Evolutionary conservation across 176 grass and related monocot species (phyloP).

Genomic region (bread wheat (Triticum aestivum)): DNA sequence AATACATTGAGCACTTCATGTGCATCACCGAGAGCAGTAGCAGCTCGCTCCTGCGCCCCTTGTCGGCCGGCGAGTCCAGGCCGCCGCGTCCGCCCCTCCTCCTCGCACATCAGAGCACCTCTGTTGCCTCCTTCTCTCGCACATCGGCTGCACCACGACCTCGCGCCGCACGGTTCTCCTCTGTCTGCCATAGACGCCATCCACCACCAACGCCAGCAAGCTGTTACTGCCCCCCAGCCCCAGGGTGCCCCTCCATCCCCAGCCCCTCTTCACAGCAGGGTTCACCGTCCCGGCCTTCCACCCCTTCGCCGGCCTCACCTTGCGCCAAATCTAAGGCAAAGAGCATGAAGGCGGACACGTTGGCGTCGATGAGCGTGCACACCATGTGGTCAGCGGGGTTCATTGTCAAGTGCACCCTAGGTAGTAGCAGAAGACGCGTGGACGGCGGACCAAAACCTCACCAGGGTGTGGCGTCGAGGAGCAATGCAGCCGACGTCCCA

Average conservation of each 20-base stretch:
- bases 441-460: constrained; percentile 24
- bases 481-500: background rate
- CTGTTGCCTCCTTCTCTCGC: too few relatives aligned
- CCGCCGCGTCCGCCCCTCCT: too few relatives aligned
- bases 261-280: constrained; percentile 9
- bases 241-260: constrained; percentile 40
- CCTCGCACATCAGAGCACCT: too few relatives aligned
- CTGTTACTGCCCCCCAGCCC: constrained; percentile 41
- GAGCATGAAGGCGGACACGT: constrained; percentile 62
- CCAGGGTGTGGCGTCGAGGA: background rate
- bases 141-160: too few relatives aligned
- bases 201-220: constrained; percentile 55
- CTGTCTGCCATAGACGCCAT: constrained; percentile 32
- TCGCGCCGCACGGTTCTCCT: too few relatives aligned
- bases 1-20: too few relatives aligned
- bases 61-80: too few relatives aligned
- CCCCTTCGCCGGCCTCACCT: constrained; percentile 27
- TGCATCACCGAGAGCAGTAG: too few relatives aligned
- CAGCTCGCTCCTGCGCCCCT: too few relatives aligned
- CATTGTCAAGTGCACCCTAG: too few relatives aligned
- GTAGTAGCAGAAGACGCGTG: background rate
- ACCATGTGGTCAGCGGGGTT: constrained; percentile 13
- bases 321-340: constrained; percentile 24
- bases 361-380: constrained; percentile 43
- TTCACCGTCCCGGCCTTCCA: background rate